These are phyloP conservation scores for Russula dissimulans DNA, from an alignment of 768 basidiomycete genomes.

Conservation along the genomic window DNA sequence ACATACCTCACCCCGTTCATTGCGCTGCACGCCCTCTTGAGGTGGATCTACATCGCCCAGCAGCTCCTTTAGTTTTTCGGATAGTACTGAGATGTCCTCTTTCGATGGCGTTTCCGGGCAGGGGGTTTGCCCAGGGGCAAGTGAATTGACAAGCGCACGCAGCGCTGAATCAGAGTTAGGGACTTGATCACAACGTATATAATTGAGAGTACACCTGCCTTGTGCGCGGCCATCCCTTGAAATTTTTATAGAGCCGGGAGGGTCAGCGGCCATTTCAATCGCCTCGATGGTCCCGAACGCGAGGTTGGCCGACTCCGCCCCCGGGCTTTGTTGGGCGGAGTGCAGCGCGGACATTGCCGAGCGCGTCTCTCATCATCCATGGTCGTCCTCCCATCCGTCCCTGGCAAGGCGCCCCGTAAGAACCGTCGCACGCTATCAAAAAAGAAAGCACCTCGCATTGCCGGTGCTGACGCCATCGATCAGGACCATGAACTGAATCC, in stretches of 20 bases:
- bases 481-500: slow-evolving; percentile 5
- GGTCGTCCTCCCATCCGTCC: slow-evolving; percentile 34
- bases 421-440: slow-evolving; percentile 40
- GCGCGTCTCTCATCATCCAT: slow-evolving; percentile 17
- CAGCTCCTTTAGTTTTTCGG: slow-evolving; percentile 51
- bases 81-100: slow-evolving; percentile 45
- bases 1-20: slow-evolving; percentile 59
- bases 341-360: slow-evolving; percentile 8
- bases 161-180: slow-evolving; percentile 26
- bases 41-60: slow-evolving; percentile 32
- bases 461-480: background rate
- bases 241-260: background rate
- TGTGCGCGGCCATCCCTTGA: slow-evolving; percentile 7
- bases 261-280: slow-evolving; percentile 5
- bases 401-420: slow-evolving; percentile 23
- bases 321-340: background rate
- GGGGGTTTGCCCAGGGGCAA: slow-evolving; percentile 22
- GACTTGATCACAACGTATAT: background rate
- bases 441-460: slow-evolving; percentile 30
- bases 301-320: background rate
- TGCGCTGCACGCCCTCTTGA: slow-evolving; percentile 28
- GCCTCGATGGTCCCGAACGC: background rate
- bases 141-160: slow-evolving; percentile 32
- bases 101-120: slow-evolving; percentile 29
- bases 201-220: background rate